A percentile compares a stretch with the other conserved stretches of the same genome.
Evolutionary conservation across 2,329 filamentous ascomycete species (phyloP).

Genomic region (Akanthomyces uredinophilus): DNA sequence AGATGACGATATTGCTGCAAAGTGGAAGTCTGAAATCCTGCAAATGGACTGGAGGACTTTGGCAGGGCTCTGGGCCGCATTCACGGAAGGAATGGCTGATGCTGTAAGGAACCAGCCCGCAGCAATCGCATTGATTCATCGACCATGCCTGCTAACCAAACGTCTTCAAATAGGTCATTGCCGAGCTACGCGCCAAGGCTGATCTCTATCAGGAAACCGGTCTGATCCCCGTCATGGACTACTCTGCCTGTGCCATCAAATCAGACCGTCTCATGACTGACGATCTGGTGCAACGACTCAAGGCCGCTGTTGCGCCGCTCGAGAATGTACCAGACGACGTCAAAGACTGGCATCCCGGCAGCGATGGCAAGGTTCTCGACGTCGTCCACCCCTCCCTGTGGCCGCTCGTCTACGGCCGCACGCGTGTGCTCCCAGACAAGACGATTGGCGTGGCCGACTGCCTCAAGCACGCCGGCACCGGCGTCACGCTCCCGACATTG

Average conservation of each 20-base stretch:
- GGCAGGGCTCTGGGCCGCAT: conserved; percentile 20
- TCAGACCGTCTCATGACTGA: conserved; percentile 25
- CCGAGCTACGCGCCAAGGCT: conserved; percentile 30
- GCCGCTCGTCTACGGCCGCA: conserved; percentile 50
- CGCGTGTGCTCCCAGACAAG: conserved; percentile 27
- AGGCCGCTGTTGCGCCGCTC: conserved; percentile 38
- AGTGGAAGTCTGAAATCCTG: conserved; percentile 27
- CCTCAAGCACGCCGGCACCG: conserved; percentile 30
- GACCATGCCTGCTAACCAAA: background rate
- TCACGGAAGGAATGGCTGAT: conserved; percentile 28
- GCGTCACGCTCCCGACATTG: conserved; percentile 23
- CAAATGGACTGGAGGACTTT: conserved; percentile 26
- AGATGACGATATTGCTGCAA: conserved; percentile 21
- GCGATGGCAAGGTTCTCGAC: conserved; percentile 52
- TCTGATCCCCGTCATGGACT: conserved; percentile 31
- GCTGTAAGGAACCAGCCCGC: conserved; percentile 20
- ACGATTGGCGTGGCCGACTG: conserved; percentile 33
- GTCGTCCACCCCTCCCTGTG: conserved; percentile 61
- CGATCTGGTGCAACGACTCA: conserved; percentile 32
- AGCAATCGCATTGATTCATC: background rate
- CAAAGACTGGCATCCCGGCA: conserved; percentile 59
- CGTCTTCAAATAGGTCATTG: conserved; percentile 23
- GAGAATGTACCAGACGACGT: conserved; percentile 44
- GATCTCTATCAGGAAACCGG: conserved; percentile 26
- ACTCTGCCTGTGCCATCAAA: conserved; percentile 29